Evolutionary conservation across 1,284 basidiomycete species (phyloP), one percentile per base, ranked within the genome.

Genomic region (Cryptococcus maquisensis): DNA sequence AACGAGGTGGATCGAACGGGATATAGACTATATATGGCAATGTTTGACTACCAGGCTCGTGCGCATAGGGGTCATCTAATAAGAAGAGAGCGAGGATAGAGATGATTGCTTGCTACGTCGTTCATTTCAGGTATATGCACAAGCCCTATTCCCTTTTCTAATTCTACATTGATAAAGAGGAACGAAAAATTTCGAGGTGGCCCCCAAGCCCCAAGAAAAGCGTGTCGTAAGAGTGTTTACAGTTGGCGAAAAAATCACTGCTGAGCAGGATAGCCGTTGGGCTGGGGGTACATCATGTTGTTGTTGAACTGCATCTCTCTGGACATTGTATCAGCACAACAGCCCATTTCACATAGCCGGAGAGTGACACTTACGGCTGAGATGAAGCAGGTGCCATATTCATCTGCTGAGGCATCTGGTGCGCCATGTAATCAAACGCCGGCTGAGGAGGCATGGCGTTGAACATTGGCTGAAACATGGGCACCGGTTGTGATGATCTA

Each of bases 271-370:
- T 55, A 55, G 32, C 39, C 35, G 18, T 49, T 46, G 3, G 55
- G 55, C 18, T 56, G 55, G 18, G 55, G 55, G 35, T 56, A 56
- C 26, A 51, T 26, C 50, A 56, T 42, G 39, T 40, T 49, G 18
- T 36, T 39, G 3, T 26, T 35, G 40, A 47, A 51, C 16, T 43
- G 39, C 40, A 56, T 42, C 3, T 40, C 42, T 9, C 50, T 42
- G 10, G 24, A 46, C 24, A 9, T 40, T 10, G 15, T 18, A 12
- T 26, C 13, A 41, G 21, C 48, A 20, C n/a, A 41, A 46, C 43
- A 16, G 23, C 18, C 24, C 10, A 23, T 7, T 10, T 10, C 12
- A 12, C 40, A 23, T 38, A 18, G 8, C 24, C 35, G n/a, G n/a
- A 16, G 16, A 38, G n/a, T 12, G 39, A 21, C 3, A 51, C 49